Percentiles rank a stretch among this genome's conserved stretches.
Conservation (phyloP, 2,329 filamentous ascomycete genomes). For the Lecanicillium sp. region DNA sequence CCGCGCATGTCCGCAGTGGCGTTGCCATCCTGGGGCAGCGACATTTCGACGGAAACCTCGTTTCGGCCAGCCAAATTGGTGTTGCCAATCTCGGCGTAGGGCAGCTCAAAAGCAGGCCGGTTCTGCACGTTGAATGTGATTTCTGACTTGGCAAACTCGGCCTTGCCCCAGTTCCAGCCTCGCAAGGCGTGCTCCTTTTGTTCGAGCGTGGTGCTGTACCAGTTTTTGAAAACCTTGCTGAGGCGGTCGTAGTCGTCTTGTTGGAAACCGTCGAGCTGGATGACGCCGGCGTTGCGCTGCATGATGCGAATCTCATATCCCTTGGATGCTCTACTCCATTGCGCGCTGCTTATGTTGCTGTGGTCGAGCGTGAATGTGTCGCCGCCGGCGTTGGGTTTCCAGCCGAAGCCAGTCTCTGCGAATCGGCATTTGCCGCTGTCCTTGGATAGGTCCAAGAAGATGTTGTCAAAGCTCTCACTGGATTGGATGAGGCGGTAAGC, state of each 20-base stretch:
- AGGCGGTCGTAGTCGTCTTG: slow-evolving; percentile 91
- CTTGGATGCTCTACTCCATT: slow-evolving; percentile 90
- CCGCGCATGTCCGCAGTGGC: slow-evolving; percentile 65
- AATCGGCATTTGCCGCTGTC: slow-evolving; percentile 89
- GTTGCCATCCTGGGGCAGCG: slow-evolving; percentile 61
- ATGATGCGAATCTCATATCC: slow-evolving; percentile 92
- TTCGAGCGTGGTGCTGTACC: slow-evolving; percentile 92
- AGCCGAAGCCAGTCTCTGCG: slow-evolving; percentile 87
- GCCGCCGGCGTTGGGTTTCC: slow-evolving; percentile 82
- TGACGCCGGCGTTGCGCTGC: slow-evolving; percentile 72
- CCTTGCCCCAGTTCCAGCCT: slow-evolving; percentile 99
- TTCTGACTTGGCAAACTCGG: slow-evolving; percentile 92
- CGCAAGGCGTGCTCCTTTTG: slow-evolving; percentile 88
- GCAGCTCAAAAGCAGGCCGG: slow-evolving; percentile 89
- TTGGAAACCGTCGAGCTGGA: slow-evolving; percentile 91
- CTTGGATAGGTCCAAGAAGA: slow-evolving; percentile 92
- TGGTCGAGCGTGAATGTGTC: slow-evolving; percentile 91
- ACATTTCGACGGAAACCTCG: slow-evolving; percentile 93
- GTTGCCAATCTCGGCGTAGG: slow-evolving; percentile 95
- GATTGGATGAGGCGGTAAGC: slow-evolving; percentile 6
- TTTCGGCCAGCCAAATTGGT: slow-evolving; percentile 97
- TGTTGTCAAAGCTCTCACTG: slow-evolving; percentile 92
- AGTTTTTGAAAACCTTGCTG: slow-evolving; percentile 90
- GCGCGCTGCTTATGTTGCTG: slow-evolving; percentile 74
- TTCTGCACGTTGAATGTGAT: slow-evolving; percentile 96